These are phyloP conservation scores for Pleurotus tuber-regium DNA, from an alignment of 768 basidiomycete species.

Conservation along the genomic window DNA sequence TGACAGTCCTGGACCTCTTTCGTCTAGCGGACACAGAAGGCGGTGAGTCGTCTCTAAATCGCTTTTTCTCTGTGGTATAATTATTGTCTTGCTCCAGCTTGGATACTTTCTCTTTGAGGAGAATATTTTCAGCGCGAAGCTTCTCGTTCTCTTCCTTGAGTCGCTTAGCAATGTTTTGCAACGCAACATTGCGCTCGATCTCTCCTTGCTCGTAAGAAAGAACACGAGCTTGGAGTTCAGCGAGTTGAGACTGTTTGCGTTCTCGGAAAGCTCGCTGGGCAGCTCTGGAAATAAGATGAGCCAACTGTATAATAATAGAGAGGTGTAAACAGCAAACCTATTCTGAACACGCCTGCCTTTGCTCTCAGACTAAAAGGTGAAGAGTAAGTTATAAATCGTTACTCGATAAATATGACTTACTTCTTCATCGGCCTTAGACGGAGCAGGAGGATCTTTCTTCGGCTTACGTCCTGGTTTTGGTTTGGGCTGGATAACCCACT, in stretches of 20 bases:
- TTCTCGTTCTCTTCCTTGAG: slow-evolving; percentile 85
- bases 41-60: slow-evolving; percentile 53
- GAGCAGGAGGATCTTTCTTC: slow-evolving; percentile 57
- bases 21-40: slow-evolving; percentile 26
- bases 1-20: slow-evolving; percentile 31
- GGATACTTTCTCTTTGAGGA: slow-evolving; percentile 51
- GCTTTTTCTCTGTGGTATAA: slow-evolving; percentile 48
- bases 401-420: slow-evolving; percentile 32
- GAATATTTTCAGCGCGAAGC: slow-evolving; percentile 63
- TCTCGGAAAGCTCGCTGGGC: slow-evolving; percentile 90
- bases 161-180: slow-evolving; percentile 80
- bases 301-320: not conserved
- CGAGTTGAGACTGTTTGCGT: slow-evolving; percentile 84
- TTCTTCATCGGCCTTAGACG: slow-evolving; percentile 42
- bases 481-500: slow-evolving; percentile 86
- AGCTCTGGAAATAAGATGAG: slow-evolving; percentile 45
- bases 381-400: slow-evolving; percentile 9
- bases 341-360: slow-evolving; percentile 78
- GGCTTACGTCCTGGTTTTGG: slow-evolving; percentile 88
- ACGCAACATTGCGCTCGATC: slow-evolving; percentile 80
- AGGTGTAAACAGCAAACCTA: slow-evolving; percentile 40
- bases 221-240: slow-evolving; percentile 82
- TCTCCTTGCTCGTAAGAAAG: slow-evolving; percentile 90
- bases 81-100: slow-evolving; percentile 36
- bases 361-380: slow-evolving; percentile 36